Conservation (phyloP, 768 basidiomycete species). For the Xanthoconium stramineum region DNA sequence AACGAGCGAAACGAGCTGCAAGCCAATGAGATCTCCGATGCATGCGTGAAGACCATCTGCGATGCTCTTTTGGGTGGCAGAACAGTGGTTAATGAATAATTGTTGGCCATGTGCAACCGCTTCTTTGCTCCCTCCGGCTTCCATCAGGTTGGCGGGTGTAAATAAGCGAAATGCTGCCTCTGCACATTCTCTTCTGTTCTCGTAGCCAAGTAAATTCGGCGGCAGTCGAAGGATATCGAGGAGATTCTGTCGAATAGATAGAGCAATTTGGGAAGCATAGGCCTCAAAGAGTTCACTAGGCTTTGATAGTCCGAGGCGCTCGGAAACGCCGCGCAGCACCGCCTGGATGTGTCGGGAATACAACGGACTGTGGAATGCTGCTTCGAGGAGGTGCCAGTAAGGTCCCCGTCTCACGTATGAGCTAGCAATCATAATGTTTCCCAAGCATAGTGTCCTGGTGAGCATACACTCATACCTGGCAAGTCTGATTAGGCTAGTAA, state of each 20-base stretch:
- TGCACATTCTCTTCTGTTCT: slow-evolving; percentile 62
- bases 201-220: slow-evolving; percentile 72
- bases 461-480: slow-evolving; percentile 71
- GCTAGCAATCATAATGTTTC: slow-evolving; percentile 76
- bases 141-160: slow-evolving; percentile 63
- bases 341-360: slow-evolving; percentile 38
- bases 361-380: slow-evolving; percentile 37
- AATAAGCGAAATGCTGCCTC: slow-evolving; percentile 63
- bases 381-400: slow-evolving; percentile 87
- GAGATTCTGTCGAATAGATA: slow-evolving; percentile 51
- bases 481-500: slow-evolving; percentile 9
- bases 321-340: slow-evolving; percentile 59
- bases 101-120: slow-evolving; percentile 36
- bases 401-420: slow-evolving; percentile 74
- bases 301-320: slow-evolving; percentile 60
- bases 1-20: slow-evolving; percentile 50
- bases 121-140: slow-evolving; percentile 30
- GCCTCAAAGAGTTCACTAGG: slow-evolving; percentile 68
- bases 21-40: slow-evolving; percentile 68
- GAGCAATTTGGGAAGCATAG: slow-evolving; percentile 75
- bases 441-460: slow-evolving; percentile 66
- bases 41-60: slow-evolving; percentile 56
- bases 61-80: slow-evolving; percentile 46
- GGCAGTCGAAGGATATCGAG: slow-evolving; percentile 61
- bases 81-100: slow-evolving; percentile 62